phyloP scores from a whole-genome alignment of 371 early-diverging fungal species.

The Chytridium lagenaria region DNA sequence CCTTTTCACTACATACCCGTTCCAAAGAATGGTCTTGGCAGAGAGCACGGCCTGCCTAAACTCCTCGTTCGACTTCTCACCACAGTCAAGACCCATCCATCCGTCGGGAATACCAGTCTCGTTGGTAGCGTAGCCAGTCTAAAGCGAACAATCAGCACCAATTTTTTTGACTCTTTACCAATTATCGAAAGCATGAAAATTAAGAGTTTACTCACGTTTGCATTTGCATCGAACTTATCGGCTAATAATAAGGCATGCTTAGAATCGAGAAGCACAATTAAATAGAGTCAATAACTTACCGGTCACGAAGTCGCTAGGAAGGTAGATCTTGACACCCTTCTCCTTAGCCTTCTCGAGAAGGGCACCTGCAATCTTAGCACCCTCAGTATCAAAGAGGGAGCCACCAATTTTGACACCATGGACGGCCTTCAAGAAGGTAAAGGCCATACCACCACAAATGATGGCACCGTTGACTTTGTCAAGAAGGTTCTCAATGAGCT shows the following conservation, averaged over 20 bases:
- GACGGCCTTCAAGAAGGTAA: constrained; percentile 95
- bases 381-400: constrained; percentile 91
- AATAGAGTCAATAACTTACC: constrained; percentile 38
- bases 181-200: too few relatives aligned
- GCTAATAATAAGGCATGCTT: constrained; percentile 45
- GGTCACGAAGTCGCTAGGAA: constrained; percentile 92
- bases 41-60: constrained; percentile 74
- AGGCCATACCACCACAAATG: constrained; percentile 98
- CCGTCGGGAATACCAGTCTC: constrained; percentile 88
- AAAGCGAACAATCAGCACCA: background rate
- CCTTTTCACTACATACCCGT: constrained; percentile 68
- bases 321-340: constrained; percentile 85
- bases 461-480: constrained; percentile 83
- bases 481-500: constrained; percentile 94
- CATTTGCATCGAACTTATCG: constrained; percentile 82
- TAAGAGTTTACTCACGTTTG: constrained; percentile 64
- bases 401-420: constrained; percentile 89
- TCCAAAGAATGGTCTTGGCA: constrained; percentile 97
- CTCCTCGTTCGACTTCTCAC: constrained; percentile 78
- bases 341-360: constrained; percentile 86
- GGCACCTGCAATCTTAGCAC: constrained; percentile 82
- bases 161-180: background rate
- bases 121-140: constrained; percentile 85
- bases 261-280: background rate
- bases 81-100: constrained; percentile 96